A percentile compares a stretch with the other conserved stretches of the same genome.
These are phyloP conservation scores for Podospora anserina DNA, from an alignment of 495 filamentous ascomycete genomes.

Conservation along the genomic window DNA sequence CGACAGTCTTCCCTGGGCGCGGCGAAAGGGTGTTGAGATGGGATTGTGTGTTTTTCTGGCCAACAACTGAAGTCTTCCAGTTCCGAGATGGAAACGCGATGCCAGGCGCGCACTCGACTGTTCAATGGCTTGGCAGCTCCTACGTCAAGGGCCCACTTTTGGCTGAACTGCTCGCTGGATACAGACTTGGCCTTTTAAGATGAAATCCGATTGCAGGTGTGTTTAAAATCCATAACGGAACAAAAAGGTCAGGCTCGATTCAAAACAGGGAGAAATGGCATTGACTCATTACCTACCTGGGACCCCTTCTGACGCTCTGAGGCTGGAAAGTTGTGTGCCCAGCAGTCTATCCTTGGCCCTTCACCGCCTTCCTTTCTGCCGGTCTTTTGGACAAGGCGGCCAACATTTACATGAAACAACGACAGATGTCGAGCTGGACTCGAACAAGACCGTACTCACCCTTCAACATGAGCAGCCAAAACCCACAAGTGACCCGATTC, in stretches of 20 bases:
- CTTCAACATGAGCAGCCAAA: background rate
- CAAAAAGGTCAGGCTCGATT: too few relatives aligned
- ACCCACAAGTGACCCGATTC: slow-evolving; percentile 27
- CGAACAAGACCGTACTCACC: background rate
- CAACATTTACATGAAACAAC: background rate
- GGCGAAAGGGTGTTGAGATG: background rate
- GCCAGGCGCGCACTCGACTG: background rate
- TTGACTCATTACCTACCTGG: too few relatives aligned
- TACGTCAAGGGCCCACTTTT: background rate
- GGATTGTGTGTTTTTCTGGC: background rate
- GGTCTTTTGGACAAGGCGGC: background rate
- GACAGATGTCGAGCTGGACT: background rate
- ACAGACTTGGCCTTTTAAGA: too few relatives aligned
- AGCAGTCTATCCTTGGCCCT: background rate
- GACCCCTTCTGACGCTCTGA: background rate
- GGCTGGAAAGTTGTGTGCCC: background rate
- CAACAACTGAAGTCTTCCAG: too few relatives aligned
- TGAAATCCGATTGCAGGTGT: too few relatives aligned
- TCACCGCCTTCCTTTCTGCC: background rate
- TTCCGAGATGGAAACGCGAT: background rate
- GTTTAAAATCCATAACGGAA: too few relatives aligned
- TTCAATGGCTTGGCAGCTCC: too few relatives aligned
- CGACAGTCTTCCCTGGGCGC: background rate
- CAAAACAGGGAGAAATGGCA: too few relatives aligned
- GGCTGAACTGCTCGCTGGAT: background rate